These are phyloP conservation scores for Paradendryphiella salina DNA, from an alignment of 2,329 filamentous ascomycete genomes.

Conservation along the genomic window DNA sequence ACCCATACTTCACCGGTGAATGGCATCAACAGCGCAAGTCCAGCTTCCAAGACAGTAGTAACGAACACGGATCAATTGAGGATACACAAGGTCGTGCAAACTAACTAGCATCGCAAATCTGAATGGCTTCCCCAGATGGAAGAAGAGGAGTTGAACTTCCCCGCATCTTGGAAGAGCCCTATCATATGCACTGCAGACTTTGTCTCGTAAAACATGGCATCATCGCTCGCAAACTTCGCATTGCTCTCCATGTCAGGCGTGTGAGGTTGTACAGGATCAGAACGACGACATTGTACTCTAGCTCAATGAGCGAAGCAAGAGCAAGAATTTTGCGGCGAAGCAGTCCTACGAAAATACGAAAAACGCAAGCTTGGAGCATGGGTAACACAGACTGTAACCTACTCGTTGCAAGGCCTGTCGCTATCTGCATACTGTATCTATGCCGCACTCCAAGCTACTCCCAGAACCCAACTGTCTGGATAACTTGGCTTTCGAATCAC, in stretches of 20 bases:
- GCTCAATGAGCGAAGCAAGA: background rate
- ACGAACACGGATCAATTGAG: background rate
- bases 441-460: background rate
- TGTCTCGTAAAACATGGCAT: too few species aligned
- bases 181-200: too few species aligned
- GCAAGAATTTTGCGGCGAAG: background rate
- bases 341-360: background rate
- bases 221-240: too few species aligned
- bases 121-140: background rate
- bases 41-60: constrained; percentile 1
- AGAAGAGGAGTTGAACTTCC: background rate
- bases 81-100: background rate
- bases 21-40: background rate
- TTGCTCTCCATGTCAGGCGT: background rate
- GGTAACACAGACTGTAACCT: background rate
- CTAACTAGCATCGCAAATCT: background rate
- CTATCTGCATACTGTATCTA: background rate
- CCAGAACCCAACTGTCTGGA: too few species aligned
- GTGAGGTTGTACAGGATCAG: background rate
- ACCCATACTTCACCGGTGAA: background rate
- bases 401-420: background rate
- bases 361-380: background rate
- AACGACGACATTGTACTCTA: background rate
- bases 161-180: background rate
- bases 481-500: background rate